Evolutionary conservation across 768 basidiomycete species (phyloP), one percentile per base, ranked within the genome.

Genomic region (Coprinellus aureogranulatus): DNA sequence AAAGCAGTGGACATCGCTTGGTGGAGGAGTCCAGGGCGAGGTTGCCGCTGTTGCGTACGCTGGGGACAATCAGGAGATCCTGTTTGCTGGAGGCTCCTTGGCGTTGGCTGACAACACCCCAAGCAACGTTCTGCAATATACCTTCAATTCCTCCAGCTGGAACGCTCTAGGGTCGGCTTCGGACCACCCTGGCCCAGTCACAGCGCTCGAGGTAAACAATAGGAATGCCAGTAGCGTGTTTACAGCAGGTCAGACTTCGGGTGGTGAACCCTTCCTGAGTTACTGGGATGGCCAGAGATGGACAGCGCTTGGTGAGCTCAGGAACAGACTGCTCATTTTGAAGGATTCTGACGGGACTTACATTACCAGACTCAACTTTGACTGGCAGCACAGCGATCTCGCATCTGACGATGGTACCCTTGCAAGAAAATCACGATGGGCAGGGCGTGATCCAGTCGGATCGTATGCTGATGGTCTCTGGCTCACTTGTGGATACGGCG

Each of bases 401-500:
- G 22, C 92, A 95, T 69, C 77, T 99, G 40, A 77, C 84, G 1
- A 92, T 99, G 84, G 95, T 98, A 20, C 96, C 96, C 10, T 76
- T 98, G 18, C 84, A 87, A 65, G 80, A 86, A 60, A 83, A 83
- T n/a, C 92, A 97, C 66, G 60, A 75, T 16, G 76, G 80, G 30
- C 90, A 88, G 61, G 80, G 82, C 27, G 72, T 91, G 20, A 85
- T 97, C 58, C 83, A 96, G 70, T 71, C 81, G 5, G 92, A 99
- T 71, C 86, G 96, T 41, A 87, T 95, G 82, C 77, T 99, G 30
- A 82, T 98, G 81, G 82, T 96, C 25, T 92, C 94, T 25, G 96
- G 96, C 4, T 71, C 80, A 30, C 69, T 98, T 40, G 74, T 80
- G 10, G 87, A 90, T 62, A 73, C 84, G 0, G 78, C 83, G 1